phyloP scores from a whole-genome alignment of 2,329 filamentous ascomycete genomes.

The Colletotrichum musicola region DNA sequence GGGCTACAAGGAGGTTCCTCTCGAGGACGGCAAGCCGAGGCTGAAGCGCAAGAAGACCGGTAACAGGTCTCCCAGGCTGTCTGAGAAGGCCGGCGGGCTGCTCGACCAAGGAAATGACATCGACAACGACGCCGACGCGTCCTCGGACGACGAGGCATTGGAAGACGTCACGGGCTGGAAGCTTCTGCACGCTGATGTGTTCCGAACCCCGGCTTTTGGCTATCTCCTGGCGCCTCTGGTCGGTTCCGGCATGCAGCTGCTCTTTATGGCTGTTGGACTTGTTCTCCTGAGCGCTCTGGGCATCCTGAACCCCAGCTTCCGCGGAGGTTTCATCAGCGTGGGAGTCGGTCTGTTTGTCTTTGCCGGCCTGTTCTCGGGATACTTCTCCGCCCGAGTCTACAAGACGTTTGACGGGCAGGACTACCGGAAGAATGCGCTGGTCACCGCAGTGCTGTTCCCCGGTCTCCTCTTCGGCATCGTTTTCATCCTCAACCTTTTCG shows the following conservation, averaged over 20 bases:
- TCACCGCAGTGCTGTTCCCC: conserved; percentile 83
- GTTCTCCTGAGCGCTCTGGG: conserved; percentile 81
- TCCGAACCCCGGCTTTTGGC: conserved; percentile 78
- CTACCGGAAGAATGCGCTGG: conserved; percentile 81
- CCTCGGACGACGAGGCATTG: conserved; percentile 77
- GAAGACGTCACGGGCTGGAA: conserved; percentile 93
- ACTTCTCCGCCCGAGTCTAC: conserved; percentile 87
- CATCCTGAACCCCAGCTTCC: conserved; percentile 86
- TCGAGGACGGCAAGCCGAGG: conserved; percentile 75
- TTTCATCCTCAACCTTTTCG: conserved; percentile 87
- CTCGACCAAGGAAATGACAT: conserved; percentile 70
- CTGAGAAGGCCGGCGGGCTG: conserved; percentile 69
- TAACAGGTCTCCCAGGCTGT: conserved; percentile 40
- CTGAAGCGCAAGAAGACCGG: conserved; percentile 62
- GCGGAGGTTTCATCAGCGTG: conserved; percentile 90
- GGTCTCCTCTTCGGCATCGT: conserved; percentile 80
- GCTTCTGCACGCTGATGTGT: conserved; percentile 88
- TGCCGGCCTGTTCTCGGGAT: conserved; percentile 86
- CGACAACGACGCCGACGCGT: conserved; percentile 66
- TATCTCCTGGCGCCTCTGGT: conserved; percentile 83
- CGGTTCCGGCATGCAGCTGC: conserved; percentile 87
- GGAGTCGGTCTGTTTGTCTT: conserved; percentile 86
- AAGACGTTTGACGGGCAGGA: conserved; percentile 83
- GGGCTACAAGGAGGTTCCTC: conserved; percentile 73
- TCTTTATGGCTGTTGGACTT: conserved; percentile 83